Evolutionary conservation across 306 rosid genomes (phyloP).

Genomic region (Vigna nakashimae): DNA sequence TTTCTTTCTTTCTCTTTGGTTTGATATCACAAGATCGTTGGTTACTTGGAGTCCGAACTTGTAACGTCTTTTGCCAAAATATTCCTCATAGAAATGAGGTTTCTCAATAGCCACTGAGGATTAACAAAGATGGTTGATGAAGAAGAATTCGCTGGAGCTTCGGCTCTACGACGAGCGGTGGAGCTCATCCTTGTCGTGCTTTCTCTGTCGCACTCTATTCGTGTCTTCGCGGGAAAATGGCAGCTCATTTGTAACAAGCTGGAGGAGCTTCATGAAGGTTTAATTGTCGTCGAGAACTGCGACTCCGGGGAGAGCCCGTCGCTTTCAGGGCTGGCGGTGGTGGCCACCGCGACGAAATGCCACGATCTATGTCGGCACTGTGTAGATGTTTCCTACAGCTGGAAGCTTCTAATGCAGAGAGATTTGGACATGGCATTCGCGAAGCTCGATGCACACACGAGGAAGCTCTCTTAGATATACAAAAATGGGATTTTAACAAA

Average conservation of each 20-base stretch:
- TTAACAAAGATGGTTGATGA: slow-evolving; percentile 58
- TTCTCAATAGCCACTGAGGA: slow-evolving; percentile 39
- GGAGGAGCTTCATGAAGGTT: slow-evolving; percentile 70
- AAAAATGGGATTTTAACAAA: slow-evolving; percentile 64
- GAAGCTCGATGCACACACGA: slow-evolving; percentile 62
- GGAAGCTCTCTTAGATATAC: slow-evolving; percentile 66
- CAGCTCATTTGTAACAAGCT: slow-evolving; percentile 75
- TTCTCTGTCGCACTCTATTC: slow-evolving; percentile 67
- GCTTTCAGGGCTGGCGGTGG: slow-evolving; percentile 41
- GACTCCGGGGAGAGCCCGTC: slow-evolving; percentile 61
- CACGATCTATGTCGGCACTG: slow-evolving; percentile 80
- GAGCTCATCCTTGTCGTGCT: slow-evolving; percentile 62
- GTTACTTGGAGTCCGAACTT: slow-evolving; percentile 40
- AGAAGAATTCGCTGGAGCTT: slow-evolving; percentile 36
- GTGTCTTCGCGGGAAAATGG: slow-evolving; percentile 84
- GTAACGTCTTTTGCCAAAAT: slow-evolving; percentile 46
- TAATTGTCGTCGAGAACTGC: slow-evolving; percentile 66
- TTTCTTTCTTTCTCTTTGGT: neutral
- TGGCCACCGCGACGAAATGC: slow-evolving; percentile 60
- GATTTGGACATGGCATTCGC: slow-evolving; percentile 75
- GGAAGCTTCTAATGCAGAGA: slow-evolving; percentile 97
- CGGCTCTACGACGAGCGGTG: slow-evolving; percentile 56
- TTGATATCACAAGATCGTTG: slow-evolving; percentile 31
- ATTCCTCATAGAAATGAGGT: slow-evolving; percentile 60
- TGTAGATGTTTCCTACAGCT: slow-evolving; percentile 79